Evolutionary conservation across 129 eudicot species (phyloP), one percentile per base, ranked within the genome.

Genomic region (Centrapalus pauciflorus): DNA sequence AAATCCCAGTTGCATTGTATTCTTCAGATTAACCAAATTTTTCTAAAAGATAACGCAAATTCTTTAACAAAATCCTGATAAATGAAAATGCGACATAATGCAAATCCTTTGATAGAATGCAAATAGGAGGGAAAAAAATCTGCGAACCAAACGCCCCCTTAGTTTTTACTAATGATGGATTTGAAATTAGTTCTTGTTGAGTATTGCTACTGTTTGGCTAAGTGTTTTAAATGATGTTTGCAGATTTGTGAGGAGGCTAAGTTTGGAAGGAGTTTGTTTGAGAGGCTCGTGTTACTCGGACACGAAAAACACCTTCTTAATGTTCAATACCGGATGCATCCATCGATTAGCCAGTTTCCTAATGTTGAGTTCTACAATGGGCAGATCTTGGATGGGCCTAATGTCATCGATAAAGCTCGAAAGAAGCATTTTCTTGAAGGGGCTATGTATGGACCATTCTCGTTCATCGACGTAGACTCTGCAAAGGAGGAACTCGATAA

Each of bases 321-420:
- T 24, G 28, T 87, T 43, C 98, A 91, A 55, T 87, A 91, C 71
- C 72, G 98, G 74, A 91, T 87, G 98, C 95, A 91, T 70, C 96
- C 98, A 20, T 66, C 88, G 0, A 91, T 91, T 40, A 87, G 95
- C 63, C 77, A 40, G 58, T 87, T 91, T 28, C 96, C 96, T 7
- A 91, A 87, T 59, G n/a, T 46, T 11, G 80, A 74, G 62, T 91
- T 91, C 54, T 91, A 87, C 52, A 58, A 61, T 0, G 74, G 61
- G 4, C 73, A 60, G 66, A 80, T 91, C 35, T 25, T 70, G 32
- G 88, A 91, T 79, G 96, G 78, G 43, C 75, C 64, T 0, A 71
- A 67, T 72, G 98, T 91, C 24, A 59, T 23, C 33, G 35, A 61
- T 13, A 35, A 6, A 34, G 30, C 57, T 75, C 56, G 61, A 61